Evolutionary conservation across 306 rosid species (phyloP).

Genomic region (Quercus agrifolia): DNA sequence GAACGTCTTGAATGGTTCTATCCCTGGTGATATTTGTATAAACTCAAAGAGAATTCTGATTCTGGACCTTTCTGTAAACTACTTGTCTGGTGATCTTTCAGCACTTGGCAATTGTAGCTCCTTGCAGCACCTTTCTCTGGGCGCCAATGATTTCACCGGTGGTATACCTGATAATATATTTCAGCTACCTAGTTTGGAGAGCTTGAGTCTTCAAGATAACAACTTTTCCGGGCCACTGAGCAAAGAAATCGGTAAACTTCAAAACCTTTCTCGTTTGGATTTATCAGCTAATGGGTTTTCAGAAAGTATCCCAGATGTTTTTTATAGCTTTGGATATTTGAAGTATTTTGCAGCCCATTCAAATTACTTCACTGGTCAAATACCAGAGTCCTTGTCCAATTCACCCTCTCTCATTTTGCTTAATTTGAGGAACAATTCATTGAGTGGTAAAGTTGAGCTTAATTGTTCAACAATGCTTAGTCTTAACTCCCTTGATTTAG

Average conservation of each 20-base stretch:
- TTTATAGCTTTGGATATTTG: conserved; percentile 11
- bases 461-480: conserved; percentile 40
- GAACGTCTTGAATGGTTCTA: conserved; percentile 31
- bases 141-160: conserved; percentile 29
- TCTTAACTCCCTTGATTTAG: conserved; percentile 44
- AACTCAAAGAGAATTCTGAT: conserved; percentile 19
- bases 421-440: conserved; percentile 48
- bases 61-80: conserved; percentile 36
- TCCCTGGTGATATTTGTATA: conserved; percentile 26
- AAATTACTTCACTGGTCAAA: conserved; percentile 24
- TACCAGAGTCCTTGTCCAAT: conserved; percentile 39
- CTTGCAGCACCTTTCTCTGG: conserved; percentile 29
- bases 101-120: conserved; percentile 36
- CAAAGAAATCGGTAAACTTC: conserved; percentile 31
- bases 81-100: conserved; percentile 28
- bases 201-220: conserved; percentile 30
- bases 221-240: conserved; percentile 37
- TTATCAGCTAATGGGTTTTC: conserved; percentile 32
- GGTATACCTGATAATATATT: conserved; percentile 30
- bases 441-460: conserved; percentile 29
- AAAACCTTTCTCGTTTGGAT: conserved; percentile 36
- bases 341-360: conserved; percentile 34
- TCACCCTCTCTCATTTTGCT: conserved; percentile 26
- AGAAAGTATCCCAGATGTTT: conserved; percentile 38
- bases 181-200: conserved; percentile 11